Conservation (phyloP, 805 yeast genomes). For the Cyberlindnera meyerae region DNA sequence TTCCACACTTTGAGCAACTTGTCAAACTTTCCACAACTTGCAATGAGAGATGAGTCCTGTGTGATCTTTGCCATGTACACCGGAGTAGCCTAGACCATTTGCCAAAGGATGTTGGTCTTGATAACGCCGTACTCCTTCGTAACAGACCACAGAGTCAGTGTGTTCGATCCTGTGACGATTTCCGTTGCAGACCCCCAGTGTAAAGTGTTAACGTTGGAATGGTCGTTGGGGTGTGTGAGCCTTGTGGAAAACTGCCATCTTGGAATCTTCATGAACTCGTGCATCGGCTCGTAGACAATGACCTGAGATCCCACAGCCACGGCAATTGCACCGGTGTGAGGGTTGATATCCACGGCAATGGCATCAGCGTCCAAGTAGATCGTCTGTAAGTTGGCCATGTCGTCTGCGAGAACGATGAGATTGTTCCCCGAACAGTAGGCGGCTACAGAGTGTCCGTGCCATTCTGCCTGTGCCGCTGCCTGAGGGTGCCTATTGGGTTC, state of each 20-base stretch:
- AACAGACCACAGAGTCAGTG: slow-evolving; percentile 49
- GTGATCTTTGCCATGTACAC: slow-evolving; percentile 55
- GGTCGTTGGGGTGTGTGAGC: slow-evolving; percentile 25
- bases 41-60: slow-evolving; percentile 62
- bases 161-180: slow-evolving; percentile 54
- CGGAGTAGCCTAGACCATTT: slow-evolving; percentile 53
- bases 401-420: slow-evolving; percentile 57
- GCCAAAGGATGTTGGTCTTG: slow-evolving; percentile 31
- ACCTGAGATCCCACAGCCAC: slow-evolving; percentile 43
- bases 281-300: slow-evolving; percentile 50
- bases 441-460: slow-evolving; percentile 62
- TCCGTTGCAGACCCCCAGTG: slow-evolving; percentile 57
- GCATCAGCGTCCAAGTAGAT: slow-evolving; percentile 67
- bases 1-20: slow-evolving; percentile 73
- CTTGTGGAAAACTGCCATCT: slow-evolving; percentile 40
- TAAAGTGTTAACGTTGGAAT: slow-evolving; percentile 36
- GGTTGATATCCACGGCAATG: slow-evolving; percentile 57
- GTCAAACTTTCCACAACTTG: slow-evolving; percentile 60
- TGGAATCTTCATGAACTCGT: slow-evolving; percentile 38
- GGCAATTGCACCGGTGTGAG: slow-evolving; percentile 56
- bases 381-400: slow-evolving; percentile 62
- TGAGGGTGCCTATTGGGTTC: slow-evolving; percentile 61
- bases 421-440: slow-evolving; percentile 85
- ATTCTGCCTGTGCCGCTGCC: slow-evolving; percentile 52
- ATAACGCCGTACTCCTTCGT: slow-evolving; percentile 40